Conservation (phyloP, 768 basidiomycete species). For the Symmetrospora coprosmae region DNA sequence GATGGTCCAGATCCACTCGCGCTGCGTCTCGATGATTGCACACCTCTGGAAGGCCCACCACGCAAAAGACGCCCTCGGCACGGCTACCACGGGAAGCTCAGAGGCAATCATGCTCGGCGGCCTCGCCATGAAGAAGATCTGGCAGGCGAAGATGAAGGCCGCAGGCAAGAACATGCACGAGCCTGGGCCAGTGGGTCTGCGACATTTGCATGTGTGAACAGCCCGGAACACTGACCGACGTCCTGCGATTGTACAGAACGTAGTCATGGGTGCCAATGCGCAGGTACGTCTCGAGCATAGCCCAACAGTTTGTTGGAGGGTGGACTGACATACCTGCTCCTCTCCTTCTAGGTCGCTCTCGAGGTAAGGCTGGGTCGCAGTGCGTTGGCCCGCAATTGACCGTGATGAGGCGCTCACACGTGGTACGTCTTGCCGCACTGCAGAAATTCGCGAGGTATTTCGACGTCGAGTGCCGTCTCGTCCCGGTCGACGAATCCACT, state of each 20-base stretch:
- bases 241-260: too few relatives aligned
- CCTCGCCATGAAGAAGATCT: conserved; percentile 55
- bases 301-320: too few relatives aligned
- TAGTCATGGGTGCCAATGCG: conserved; percentile 53
- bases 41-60: conserved; percentile 56
- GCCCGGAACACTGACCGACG: too few relatives aligned
- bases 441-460: conserved; percentile 46
- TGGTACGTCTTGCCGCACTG: conserved; percentile 19
- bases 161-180: conserved; percentile 51
- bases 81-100: conserved; percentile 52
- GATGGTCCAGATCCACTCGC: conserved; percentile 43
- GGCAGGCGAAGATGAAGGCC: conserved; percentile 53
- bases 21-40: conserved; percentile 49
- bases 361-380: too few relatives aligned
- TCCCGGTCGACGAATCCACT: conserved; percentile 55
- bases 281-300: conserved; percentile 58
- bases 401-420: background rate
- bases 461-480: conserved; percentile 51
- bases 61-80: conserved; percentile 47
- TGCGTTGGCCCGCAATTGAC: too few relatives aligned
- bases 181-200: conserved; percentile 53
- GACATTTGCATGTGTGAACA: conserved; percentile 29
- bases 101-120: conserved; percentile 63
- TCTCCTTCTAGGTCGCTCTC: too few relatives aligned
- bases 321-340: background rate